These are phyloP conservation scores for Cercis canadensis DNA, from an alignment of 306 rosid species.

Conservation along the genomic window DNA sequence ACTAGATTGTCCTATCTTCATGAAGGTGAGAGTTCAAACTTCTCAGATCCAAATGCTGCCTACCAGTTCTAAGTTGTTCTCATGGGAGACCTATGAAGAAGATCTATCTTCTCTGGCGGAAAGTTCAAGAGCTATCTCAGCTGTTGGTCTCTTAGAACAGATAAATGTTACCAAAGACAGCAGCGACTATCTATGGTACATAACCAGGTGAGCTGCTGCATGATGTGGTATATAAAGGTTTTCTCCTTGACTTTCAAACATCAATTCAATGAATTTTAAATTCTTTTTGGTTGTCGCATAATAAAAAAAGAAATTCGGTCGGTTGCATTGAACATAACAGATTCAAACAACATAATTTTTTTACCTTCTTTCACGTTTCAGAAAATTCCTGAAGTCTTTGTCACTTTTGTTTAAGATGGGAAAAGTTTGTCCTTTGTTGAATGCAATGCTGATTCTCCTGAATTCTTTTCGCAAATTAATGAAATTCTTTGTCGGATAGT, in stretches of 20 bases:
- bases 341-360: background rate
- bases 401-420: background rate
- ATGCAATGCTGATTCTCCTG: background rate
- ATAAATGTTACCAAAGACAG: constrained; percentile 76
- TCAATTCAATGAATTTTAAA: background rate
- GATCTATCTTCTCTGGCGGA: constrained; percentile 72
- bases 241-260: constrained; percentile 4
- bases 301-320: background rate
- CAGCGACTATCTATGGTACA: constrained; percentile 95
- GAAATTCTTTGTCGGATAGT: constrained; percentile 14
- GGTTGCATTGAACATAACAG: background rate
- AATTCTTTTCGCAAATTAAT: background rate
- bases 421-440: too few relatives aligned
- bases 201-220: constrained; percentile 68
- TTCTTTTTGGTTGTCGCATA: background rate
- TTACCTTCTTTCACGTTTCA: background rate
- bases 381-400: background rate
- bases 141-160: constrained; percentile 83
- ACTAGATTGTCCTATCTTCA: constrained; percentile 38
- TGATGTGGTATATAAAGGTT: background rate
- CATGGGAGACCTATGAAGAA: constrained; percentile 85
- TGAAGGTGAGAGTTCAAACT: constrained; percentile 78
- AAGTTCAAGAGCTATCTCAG: constrained; percentile 51
- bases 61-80: constrained; percentile 54
- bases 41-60: constrained; percentile 73